Percentiles rank a stretch among this genome's conserved stretches.
Conservation (phyloP, 768 basidiomycete species). For the Mycena venus region DNA sequence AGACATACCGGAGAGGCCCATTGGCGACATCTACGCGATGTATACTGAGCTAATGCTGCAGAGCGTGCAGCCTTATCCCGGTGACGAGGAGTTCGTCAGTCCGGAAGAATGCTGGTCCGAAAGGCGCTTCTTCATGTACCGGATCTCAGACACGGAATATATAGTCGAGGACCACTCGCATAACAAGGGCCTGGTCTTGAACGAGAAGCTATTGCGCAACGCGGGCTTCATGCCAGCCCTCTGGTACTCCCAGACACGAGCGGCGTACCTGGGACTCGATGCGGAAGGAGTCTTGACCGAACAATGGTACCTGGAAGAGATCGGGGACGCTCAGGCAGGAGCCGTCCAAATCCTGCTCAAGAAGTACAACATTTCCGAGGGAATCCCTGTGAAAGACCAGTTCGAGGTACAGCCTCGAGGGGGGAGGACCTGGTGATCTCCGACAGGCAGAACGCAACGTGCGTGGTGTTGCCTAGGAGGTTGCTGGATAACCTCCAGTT, state of each 20-base stretch:
- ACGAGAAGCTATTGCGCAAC: neutral
- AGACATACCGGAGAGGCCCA: neutral
- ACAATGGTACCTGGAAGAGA: neutral
- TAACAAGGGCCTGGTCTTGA: neutral
- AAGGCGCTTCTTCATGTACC: neutral
- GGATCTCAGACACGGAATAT: neutral
- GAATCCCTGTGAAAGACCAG: too few species aligned
- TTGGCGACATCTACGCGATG: neutral
- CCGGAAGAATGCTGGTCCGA: neutral
- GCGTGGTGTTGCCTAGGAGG: neutral
- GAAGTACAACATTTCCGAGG: neutral
- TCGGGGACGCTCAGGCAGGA: neutral
- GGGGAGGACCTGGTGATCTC: neutral
- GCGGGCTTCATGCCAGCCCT: neutral
- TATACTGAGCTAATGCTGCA: neutral
- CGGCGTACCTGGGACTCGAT: neutral
- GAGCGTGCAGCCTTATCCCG: neutral
- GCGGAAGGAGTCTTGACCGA: neutral
- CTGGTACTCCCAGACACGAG: neutral
- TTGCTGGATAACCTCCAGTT: neutral
- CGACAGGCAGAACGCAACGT: neutral
- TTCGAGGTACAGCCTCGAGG: neutral
- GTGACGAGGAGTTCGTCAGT: neutral
- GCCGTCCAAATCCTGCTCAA: neutral
- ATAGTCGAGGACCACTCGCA: neutral